Evolutionary conservation across 441 rosid genomes (phyloP).

Genomic region (Syzygium malaccense): DNA sequence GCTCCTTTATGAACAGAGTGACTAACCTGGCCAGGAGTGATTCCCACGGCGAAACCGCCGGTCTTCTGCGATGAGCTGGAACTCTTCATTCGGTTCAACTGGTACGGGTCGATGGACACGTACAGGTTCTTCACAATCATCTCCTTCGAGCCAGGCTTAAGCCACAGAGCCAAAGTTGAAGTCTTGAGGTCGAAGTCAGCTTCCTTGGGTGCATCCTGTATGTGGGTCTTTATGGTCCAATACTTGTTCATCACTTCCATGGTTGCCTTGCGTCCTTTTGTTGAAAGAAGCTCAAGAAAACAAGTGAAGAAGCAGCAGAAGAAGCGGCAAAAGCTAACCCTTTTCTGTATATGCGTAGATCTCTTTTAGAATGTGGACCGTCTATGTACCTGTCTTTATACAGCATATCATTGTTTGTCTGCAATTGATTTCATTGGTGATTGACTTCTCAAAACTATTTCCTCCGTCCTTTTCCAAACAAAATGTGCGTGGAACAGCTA

Average conservation of each 20-base stretch:
- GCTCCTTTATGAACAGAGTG: no score
- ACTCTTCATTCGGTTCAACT: slow-evolving; percentile 42
- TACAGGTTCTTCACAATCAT: slow-evolving; percentile 38
- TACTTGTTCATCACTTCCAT: slow-evolving; percentile 41
- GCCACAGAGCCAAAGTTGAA: slow-evolving; percentile 4
- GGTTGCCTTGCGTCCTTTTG: background rate
- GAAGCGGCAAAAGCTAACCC: background rate
- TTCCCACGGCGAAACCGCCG: background rate
- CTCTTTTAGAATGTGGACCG: background rate
- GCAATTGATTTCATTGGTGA: background rate
- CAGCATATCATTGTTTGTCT: background rate
- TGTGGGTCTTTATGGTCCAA: slow-evolving; percentile 18
- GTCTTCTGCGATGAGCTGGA: slow-evolving; percentile 25
- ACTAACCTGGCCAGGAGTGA: slow-evolving; percentile 31
- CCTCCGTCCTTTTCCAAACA: background rate
- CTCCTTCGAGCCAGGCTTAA: slow-evolving; percentile 17
- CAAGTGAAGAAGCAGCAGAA: background rate
- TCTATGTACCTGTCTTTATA: background rate
- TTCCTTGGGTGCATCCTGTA: slow-evolving; percentile 32
- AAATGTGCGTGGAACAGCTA: background rate
- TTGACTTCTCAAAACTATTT: background rate
- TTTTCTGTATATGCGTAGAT: background rate
- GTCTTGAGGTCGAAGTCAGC: slow-evolving; percentile 33
- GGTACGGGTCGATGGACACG: slow-evolving; percentile 55
- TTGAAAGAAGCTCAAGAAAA: background rate